Evolutionary conservation across 1,139 yeast genomes (phyloP).

Genomic region (Wickerhamomyces sp.): DNA sequence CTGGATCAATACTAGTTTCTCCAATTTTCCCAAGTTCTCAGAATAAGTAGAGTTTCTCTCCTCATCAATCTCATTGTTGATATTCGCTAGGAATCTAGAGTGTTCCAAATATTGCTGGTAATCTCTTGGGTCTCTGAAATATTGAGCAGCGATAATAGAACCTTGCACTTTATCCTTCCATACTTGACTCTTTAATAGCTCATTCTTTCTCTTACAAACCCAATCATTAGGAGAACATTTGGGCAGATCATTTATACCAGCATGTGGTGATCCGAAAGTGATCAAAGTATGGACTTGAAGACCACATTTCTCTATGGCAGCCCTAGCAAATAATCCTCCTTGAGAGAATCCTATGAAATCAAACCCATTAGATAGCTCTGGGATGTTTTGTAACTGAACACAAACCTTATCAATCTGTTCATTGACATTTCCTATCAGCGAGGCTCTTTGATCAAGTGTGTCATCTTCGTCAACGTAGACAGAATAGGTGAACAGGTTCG

Average conservation of each 20-base stretch:
- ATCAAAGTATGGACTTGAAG: constrained; percentile 50
- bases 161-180: constrained; percentile 58
- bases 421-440: constrained; percentile 60
- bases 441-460: constrained; percentile 46
- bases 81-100: constrained; percentile 54
- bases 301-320: constrained; percentile 53
- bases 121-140: constrained; percentile 49
- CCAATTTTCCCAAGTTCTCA: constrained; percentile 38
- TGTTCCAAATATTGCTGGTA: constrained; percentile 44
- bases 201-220: constrained; percentile 56
- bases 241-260: constrained; percentile 72
- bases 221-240: constrained; percentile 54
- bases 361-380: constrained; percentile 50
- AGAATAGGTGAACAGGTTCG: constrained; percentile 50
- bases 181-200: constrained; percentile 51
- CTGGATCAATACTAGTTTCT: constrained; percentile 53
- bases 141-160: constrained; percentile 67
- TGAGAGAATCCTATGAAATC: constrained; percentile 81
- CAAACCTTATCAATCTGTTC: constrained; percentile 36
- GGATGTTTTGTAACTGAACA: constrained; percentile 26
- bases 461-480: constrained; percentile 48
- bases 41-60: constrained; percentile 35
- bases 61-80: constrained; percentile 54
- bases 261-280: constrained; percentile 81
- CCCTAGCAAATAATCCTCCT: constrained; percentile 73